A percentile compares a stretch with the other conserved stretches of the same genome.
phyloP scores from a whole-genome alignment of 805 yeast species.

The Candida tallmaniae region DNA sequence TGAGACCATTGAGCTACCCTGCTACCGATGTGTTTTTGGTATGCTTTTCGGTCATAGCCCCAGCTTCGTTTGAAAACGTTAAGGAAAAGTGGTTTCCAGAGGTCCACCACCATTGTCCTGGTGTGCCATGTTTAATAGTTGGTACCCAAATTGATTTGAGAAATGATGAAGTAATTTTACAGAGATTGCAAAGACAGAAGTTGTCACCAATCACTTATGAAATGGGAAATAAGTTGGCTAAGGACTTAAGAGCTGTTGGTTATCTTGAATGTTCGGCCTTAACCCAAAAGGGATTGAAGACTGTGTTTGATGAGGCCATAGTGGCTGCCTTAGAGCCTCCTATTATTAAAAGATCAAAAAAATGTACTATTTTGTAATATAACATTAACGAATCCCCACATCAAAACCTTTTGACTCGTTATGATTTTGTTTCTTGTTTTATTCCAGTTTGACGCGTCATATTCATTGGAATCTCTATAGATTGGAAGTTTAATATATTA shows the following conservation, averaged over 20 bases:
- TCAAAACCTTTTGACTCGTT: too few species aligned
- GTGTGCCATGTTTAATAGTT: slow-evolving; percentile 93
- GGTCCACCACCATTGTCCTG: slow-evolving; percentile 95
- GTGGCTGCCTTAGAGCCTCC: slow-evolving; percentile 99
- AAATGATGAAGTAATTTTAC: slow-evolving; percentile 86
- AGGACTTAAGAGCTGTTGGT: slow-evolving; percentile 91
- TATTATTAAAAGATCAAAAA: slow-evolving; percentile 72
- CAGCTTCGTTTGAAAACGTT: slow-evolving; percentile 95
- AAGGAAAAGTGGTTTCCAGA: slow-evolving; percentile 99
- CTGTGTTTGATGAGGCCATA: slow-evolving; percentile 97
- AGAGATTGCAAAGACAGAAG: slow-evolving; percentile 86
- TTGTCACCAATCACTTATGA: slow-evolving; percentile 80
- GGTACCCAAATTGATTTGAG: slow-evolving; percentile 96
- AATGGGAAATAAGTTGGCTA: slow-evolving; percentile 89
- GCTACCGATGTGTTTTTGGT: slow-evolving; percentile 95
- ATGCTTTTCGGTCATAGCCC: slow-evolving; percentile 94
- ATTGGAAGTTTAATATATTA: too few species aligned
- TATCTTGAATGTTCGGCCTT: slow-evolving; percentile 97
- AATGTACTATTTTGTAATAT: slow-evolving; percentile 71
- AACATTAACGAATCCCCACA: too few species aligned
- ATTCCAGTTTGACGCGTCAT: too few species aligned
- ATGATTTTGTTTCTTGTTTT: too few species aligned
- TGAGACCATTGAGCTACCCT: slow-evolving; percentile 94
- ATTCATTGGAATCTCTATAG: too few species aligned
- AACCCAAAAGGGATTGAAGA: slow-evolving; percentile 94